phyloP scores from a whole-genome alignment of 495 filamentous ascomycete species.

The Penicillium chermesinum region DNA sequence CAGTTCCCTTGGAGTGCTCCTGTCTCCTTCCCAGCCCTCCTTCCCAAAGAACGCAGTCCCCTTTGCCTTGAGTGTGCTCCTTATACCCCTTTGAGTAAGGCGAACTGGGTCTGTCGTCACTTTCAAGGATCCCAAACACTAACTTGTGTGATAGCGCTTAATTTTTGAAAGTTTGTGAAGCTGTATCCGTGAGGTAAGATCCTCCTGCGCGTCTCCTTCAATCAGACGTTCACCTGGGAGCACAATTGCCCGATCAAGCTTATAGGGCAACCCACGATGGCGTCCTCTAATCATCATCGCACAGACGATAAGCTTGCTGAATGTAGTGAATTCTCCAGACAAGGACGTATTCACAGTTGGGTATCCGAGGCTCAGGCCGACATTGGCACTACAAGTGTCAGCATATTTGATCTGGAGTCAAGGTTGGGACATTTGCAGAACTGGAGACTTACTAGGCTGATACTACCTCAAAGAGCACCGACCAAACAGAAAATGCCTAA shows the following conservation, averaged over 20 bases:
- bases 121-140: too few species aligned
- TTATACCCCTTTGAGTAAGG: too few species aligned
- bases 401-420: not conserved
- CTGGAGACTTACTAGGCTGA: conserved; percentile 60
- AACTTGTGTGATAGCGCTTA: too few species aligned
- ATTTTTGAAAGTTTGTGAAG: too few species aligned
- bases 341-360: conserved; percentile 65
- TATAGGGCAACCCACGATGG: conserved; percentile 84
- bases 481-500: conserved; percentile 50
- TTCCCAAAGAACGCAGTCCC: too few species aligned
- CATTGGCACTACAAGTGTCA: conserved; percentile 56
- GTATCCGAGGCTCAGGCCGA: conserved; percentile 81
- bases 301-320: conserved; percentile 81
- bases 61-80: too few species aligned
- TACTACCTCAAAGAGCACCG: conserved; percentile 78
- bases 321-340: conserved; percentile 61
- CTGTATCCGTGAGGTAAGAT: too few species aligned
- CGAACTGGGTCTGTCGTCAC: too few species aligned
- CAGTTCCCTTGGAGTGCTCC: too few species aligned
- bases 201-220: too few species aligned
- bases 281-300: conserved; percentile 86
- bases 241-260: conserved; percentile 58
- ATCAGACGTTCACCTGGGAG: not conserved
- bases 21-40: too few species aligned
- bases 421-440: too few species aligned